These are phyloP conservation scores for Psilocybe azurescens DNA, from an alignment of 768 basidiomycete species.

Conservation along the genomic window DNA sequence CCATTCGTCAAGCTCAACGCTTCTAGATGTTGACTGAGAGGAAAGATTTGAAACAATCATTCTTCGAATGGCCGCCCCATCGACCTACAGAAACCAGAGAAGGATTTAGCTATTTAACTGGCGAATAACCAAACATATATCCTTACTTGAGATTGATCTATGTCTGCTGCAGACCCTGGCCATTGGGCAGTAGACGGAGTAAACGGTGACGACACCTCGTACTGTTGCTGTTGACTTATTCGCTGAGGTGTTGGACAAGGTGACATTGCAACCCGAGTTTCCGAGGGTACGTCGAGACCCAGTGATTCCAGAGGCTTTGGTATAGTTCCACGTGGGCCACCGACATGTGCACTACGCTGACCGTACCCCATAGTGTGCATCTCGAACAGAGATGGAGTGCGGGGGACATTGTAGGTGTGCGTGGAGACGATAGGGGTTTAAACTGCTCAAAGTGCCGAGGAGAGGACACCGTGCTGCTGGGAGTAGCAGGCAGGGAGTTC, in stretches of 20 bases:
- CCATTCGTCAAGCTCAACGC: constrained; percentile 19
- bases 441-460: constrained; percentile 25
- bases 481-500: constrained; percentile 30
- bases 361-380: constrained; percentile 34
- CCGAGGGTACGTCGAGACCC: not conserved
- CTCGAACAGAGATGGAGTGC: constrained; percentile 37
- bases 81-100: constrained; percentile 23
- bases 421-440: constrained; percentile 29
- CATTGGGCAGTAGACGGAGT: constrained; percentile 24
- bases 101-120: not conserved
- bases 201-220: constrained; percentile 11
- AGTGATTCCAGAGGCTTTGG: constrained; percentile 9
- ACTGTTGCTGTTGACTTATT: constrained; percentile 4
- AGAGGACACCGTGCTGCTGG: constrained; percentile 25
- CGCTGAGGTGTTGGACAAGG: constrained; percentile 18
- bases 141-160: constrained; percentile 17
- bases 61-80: constrained; percentile 36
- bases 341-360: constrained; percentile 26
- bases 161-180: constrained; percentile 20
- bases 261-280: not conserved
- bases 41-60: constrained; percentile 42
- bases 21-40: constrained; percentile 6
- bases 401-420: constrained; percentile 27
- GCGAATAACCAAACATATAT: not conserved
- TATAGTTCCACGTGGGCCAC: constrained; percentile 17